Conservation (phyloP, 169 alveolate species). For the Plasmodium knowlesi region DNA sequence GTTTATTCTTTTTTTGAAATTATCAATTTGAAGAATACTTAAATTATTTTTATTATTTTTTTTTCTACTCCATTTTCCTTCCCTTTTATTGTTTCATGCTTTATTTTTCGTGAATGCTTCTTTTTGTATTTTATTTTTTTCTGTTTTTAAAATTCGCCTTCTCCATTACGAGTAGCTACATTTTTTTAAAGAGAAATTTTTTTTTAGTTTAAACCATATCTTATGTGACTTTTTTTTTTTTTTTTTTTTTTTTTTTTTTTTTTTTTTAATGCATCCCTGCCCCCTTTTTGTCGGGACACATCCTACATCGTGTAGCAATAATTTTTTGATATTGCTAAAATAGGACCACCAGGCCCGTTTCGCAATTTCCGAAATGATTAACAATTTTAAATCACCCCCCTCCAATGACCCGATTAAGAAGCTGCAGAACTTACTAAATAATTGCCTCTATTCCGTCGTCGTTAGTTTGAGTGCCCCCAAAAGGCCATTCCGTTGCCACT, state of each 20-base stretch:
- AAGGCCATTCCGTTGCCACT: background rate
- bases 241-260: too few species aligned
- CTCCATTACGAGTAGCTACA: background rate
- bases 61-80: background rate
- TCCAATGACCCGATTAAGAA: constrained; percentile 64
- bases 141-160: background rate
- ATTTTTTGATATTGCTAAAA: background rate
- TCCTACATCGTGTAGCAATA: background rate
- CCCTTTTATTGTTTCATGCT: background rate
- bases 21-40: background rate
- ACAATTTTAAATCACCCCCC: constrained; percentile 48
- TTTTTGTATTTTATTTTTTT: background rate
- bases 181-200: background rate
- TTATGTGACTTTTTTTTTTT: background rate
- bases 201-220: background rate
- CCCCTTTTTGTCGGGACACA: background rate
- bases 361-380: constrained; percentile 32
- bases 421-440: constrained; percentile 58
- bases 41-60: background rate
- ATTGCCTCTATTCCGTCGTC: constrained; percentile 39
- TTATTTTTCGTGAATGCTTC: background rate
- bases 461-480: constrained; percentile 8
- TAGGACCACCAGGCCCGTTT: background rate
- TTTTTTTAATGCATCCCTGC: background rate
- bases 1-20: background rate